Percentiles rank a stretch among this genome's conserved stretches.
Conservation (phyloP, 352 stramenopile species). For the Pythium dissimile region DNA sequence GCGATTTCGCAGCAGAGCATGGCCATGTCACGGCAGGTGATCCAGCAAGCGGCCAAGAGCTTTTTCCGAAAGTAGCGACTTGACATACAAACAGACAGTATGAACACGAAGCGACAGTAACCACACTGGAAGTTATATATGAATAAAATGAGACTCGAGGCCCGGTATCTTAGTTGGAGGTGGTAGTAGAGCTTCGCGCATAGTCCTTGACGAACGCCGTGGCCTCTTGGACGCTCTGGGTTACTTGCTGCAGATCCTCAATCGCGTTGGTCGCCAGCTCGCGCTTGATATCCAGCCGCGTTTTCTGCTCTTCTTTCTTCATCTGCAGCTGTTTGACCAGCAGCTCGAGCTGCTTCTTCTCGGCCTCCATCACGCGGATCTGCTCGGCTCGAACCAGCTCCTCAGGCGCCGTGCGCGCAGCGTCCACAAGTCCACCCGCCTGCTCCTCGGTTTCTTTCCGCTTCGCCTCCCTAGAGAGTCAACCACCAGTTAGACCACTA, state of each 20-base stretch:
- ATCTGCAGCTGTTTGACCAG: slow-evolving; percentile 34
- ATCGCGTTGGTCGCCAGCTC: slow-evolving; percentile 37
- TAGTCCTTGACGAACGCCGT: slow-evolving; percentile 40
- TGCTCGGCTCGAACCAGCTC: slow-evolving; percentile 38
- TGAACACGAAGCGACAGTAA: no score
- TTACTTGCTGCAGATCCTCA: slow-evolving; percentile 35
- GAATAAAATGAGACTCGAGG: no score
- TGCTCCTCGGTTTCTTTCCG: slow-evolving; percentile 12
- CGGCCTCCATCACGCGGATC: slow-evolving; percentile 49
- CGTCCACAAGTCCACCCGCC: not conserved
- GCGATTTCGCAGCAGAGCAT: slow-evolving; percentile 68
- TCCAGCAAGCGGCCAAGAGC: slow-evolving; percentile 62
- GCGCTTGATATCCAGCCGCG: slow-evolving; percentile 40
- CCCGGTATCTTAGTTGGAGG: no score
- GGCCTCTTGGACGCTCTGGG: slow-evolving; percentile 33
- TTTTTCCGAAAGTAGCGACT: slow-evolving; percentile 47
- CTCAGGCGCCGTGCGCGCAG: slow-evolving; percentile 26
- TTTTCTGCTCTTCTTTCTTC: slow-evolving; percentile 43
- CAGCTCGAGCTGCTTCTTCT: slow-evolving; percentile 40
- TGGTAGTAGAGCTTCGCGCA: no score
- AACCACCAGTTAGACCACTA: not conserved
- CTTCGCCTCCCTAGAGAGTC: slow-evolving; percentile 5
- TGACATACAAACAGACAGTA: slow-evolving; percentile 4
- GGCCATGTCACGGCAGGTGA: slow-evolving; percentile 49
- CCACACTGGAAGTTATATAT: no score